A percentile compares a stretch with the other conserved stretches of the same genome.
These are phyloP conservation scores for Fusarium avenaceum DNA, from an alignment of 2,329 filamentous ascomycete species.

Conservation along the genomic window DNA sequence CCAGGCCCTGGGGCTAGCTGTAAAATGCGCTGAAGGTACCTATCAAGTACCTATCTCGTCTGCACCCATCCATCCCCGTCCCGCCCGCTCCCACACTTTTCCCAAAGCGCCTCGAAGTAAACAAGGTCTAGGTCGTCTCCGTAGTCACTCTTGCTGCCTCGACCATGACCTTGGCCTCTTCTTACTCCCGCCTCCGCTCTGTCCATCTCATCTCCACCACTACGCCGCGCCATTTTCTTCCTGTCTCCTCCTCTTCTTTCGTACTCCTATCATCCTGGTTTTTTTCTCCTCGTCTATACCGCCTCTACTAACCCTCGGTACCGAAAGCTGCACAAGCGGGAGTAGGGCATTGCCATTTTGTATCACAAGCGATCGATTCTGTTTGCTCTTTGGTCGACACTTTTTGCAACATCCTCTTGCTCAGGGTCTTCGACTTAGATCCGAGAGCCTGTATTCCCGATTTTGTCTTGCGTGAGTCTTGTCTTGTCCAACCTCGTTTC, in stretches of 20 bases:
- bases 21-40: constrained; percentile 32
- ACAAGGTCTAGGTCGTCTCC: constrained; percentile 29
- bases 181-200: background rate
- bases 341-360: constrained; percentile 28
- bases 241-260: constrained; percentile 33
- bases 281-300: constrained; percentile 15
- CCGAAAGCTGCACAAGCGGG: constrained; percentile 5
- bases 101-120: constrained; percentile 48
- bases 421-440: constrained; percentile 50
- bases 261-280: constrained; percentile 41
- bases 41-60: constrained; percentile 28
- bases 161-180: constrained; percentile 32
- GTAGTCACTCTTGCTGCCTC: constrained; percentile 30
- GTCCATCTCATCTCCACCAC: constrained; percentile 30
- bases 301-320: constrained; percentile 30
- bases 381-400: constrained; percentile 35
- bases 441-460: constrained; percentile 40
- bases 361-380: constrained; percentile 23
- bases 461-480: constrained; percentile 45
- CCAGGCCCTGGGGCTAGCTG: constrained; percentile 23
- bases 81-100: constrained; percentile 41
- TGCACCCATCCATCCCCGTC: constrained; percentile 36
- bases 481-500: constrained; percentile 40
- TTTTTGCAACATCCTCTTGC: constrained; percentile 38
- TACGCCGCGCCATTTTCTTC: constrained; percentile 37